phyloP scores from a whole-genome alignment of 2,329 filamentous ascomycete species.

The Diaporthe ilicicola region DNA sequence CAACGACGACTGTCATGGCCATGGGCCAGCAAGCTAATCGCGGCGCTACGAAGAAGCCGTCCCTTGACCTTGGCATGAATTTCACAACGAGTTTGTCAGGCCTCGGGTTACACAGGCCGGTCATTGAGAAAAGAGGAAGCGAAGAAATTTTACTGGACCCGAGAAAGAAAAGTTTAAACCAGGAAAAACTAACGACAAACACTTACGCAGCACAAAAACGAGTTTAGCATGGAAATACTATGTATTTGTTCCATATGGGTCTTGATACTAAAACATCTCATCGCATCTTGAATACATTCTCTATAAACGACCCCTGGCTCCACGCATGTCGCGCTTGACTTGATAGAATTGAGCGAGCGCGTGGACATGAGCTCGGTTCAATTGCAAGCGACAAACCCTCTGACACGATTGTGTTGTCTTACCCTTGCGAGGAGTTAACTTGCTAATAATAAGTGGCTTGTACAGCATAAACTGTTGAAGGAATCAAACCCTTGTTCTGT shows the following conservation, averaged over 20 bases:
- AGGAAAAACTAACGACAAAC: neutral
- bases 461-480: no score
- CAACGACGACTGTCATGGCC: conserved; percentile 15
- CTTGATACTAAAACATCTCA: no score
- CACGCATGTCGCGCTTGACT: no score
- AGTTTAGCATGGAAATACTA: no score
- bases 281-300: no score
- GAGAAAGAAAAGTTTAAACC: neutral
- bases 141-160: neutral
- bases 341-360: no score
- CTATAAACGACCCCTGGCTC: no score
- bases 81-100: neutral
- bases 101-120: neutral
- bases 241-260: no score
- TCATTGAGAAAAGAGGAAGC: conserved; percentile 15
- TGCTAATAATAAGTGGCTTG: no score
- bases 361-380: no score
- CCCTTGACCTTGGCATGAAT: neutral
- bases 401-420: neutral
- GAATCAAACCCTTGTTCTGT: neutral
- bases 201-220: neutral
- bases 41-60: neutral
- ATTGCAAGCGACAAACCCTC: no score
- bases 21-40: neutral
- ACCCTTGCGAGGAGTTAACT: neutral